Conservation (phyloP, 805 yeast species). For the Priceomyces medius region DNA sequence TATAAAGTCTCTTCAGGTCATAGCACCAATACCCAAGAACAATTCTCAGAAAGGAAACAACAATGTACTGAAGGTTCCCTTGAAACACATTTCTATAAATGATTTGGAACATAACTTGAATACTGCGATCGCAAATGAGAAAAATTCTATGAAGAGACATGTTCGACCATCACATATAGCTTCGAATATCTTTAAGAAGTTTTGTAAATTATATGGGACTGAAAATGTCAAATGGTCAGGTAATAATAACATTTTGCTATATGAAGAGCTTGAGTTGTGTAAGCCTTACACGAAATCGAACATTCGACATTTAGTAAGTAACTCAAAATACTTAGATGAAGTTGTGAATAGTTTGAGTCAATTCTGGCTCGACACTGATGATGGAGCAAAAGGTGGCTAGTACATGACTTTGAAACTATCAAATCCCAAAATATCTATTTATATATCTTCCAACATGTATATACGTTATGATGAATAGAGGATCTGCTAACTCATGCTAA, state of each 20-base stretch:
- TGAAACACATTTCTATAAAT: conserved; percentile 17
- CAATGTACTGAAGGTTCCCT: conserved; percentile 15
- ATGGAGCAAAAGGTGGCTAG: conserved; percentile 27
- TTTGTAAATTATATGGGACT: conserved; percentile 19
- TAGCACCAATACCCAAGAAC: conserved; percentile 31
- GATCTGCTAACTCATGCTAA: too few species aligned
- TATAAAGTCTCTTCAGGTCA: conserved; percentile 51
- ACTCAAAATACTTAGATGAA: conserved; percentile 18
- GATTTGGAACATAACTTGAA: conserved; percentile 18
- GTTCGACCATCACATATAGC: conserved; percentile 14
- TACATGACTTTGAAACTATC: too few species aligned
- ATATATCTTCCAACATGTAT: background rate
- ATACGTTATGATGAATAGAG: background rate
- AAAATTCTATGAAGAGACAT: conserved; percentile 18
- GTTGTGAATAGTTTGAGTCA: conserved; percentile 25
- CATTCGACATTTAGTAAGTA: conserved; percentile 17
- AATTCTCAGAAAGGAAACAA: conserved; percentile 22
- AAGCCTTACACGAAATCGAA: conserved; percentile 39
- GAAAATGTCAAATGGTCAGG: conserved; percentile 29
- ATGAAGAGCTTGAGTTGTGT: conserved; percentile 34
- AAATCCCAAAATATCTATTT: background rate
- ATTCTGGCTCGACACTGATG: conserved; percentile 28
- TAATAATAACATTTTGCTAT: conserved; percentile 35
- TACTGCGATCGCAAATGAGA: conserved; percentile 21
- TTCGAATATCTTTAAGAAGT: conserved; percentile 17